Conservation (phyloP, 495 filamentous ascomycete genomes). For the Penicillium simplicissimum region DNA sequence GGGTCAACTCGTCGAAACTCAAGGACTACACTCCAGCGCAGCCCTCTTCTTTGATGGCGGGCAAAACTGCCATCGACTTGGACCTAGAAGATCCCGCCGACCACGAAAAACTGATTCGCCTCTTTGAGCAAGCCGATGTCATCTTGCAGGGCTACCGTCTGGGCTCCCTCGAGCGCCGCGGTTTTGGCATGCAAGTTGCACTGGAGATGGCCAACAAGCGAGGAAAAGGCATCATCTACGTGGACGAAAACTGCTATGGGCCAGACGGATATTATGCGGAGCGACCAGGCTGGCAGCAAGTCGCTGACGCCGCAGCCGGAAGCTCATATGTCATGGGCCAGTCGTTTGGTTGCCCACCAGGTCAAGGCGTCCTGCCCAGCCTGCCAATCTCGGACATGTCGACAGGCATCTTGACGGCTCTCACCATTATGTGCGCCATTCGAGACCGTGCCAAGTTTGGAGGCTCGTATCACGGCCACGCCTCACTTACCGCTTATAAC, state of each 20-base stretch:
- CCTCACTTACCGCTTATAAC: conserved; percentile 18
- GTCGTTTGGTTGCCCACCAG: conserved; percentile 60
- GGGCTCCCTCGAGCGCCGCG: conserved; percentile 50
- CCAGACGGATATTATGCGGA: conserved; percentile 34
- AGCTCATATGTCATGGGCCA: conserved; percentile 25
- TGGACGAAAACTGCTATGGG: conserved; percentile 67
- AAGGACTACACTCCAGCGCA: no score
- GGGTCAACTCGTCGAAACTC: conserved; percentile 40
- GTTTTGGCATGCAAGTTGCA: conserved; percentile 49
- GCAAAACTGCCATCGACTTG: conserved; percentile 50
- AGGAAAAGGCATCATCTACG: conserved; percentile 60
- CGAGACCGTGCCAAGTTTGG: conserved; percentile 27
- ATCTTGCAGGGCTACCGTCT: conserved; percentile 59
- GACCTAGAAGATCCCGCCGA: conserved; percentile 52
- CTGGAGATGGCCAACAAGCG: conserved; percentile 44
- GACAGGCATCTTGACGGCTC: conserved; percentile 57
- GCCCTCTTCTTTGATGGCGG: conserved; percentile 1
- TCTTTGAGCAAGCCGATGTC: conserved; percentile 56
- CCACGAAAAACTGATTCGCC: conserved; percentile 37
- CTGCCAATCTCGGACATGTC: conserved; percentile 74
- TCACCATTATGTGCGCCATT: conserved; percentile 53
- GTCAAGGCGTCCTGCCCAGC: conserved; percentile 62
- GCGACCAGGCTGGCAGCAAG: conserved; percentile 49
- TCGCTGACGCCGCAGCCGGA: conserved; percentile 41
- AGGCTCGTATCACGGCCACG: conserved; percentile 30